Base-by-base conservation (phyloP, 2,329 filamentous ascomycete genomes). In the Colletotrichum agaves region DNA sequence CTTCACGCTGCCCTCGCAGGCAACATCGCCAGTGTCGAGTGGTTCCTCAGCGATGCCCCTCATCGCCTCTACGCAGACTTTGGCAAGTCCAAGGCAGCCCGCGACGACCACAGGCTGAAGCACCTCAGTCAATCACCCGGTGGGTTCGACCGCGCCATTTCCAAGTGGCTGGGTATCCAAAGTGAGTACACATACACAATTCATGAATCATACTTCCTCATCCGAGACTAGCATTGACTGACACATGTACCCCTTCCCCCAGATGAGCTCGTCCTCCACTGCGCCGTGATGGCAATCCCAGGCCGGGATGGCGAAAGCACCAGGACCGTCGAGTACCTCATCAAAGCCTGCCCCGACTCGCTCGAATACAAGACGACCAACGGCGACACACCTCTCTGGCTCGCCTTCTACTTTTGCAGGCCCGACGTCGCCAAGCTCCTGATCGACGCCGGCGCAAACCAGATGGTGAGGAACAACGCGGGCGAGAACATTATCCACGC, bases 41-140 rank as follows among this genome's bases (percentile, higher is more conserved):
- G 92, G 88, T 93, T 95, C 75, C 78, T 93, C 62, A 89, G 91
- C 64, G 91, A 93, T 69, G 85, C 87, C 1, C 92, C 93, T 0
- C 79, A 87, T 71, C 84, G 88, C 31, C 82, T 87, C 61, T 96
- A 96, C 73, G 78, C 84, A 27, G 87, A 93, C 50, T 96, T 94
- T 74, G 84, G 81, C 43, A 81, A 81, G 69, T 85, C 89, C 0
- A 85, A 88, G 70, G 76, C 81, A 1, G 86, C 91, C 61, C 83
- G 82, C 67, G 82, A 88, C 23, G 90, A 95, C 69, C 78, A 84
- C 58, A 83, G 87, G 43, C 78, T 95, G 53, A 85, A 88, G 72
- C 86, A 87, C 63, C 80, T 96, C 4, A 84, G 82, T 4, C 80
- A 88, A 53, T 82, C 85, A 0, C 81, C 85, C 13, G 86, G 87